Evolutionary conservation across 1,284 basidiomycete genomes (phyloP), one percentile per base, ranked within the genome.

Genomic region (Puccinia triticina): DNA sequence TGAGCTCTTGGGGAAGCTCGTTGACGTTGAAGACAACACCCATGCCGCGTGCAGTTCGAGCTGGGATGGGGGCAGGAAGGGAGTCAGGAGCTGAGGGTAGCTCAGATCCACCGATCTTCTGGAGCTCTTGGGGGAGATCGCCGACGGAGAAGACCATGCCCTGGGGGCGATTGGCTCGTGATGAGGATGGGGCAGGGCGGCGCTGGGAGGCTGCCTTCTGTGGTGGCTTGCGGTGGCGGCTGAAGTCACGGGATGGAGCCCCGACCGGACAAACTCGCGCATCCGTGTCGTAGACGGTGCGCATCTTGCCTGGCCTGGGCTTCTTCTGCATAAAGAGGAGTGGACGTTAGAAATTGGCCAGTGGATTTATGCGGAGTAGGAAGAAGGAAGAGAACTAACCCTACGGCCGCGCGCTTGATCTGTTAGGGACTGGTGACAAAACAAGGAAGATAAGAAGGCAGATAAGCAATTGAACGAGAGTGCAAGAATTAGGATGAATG

Each of bases 61-160:
- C 5, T 69, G 43, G 66, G 5, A 10, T 21, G 26, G 5, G 34
- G 8, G 64, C 5, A 1, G 37, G 18, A 37, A 18, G 37, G 37
- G 37, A 14, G 21, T 5, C 18, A 29, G 57, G 1, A 32, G n/a
- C 8, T 7, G 64, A 8, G 21, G 64, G 7, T 34, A 34, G 29
- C 14, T 11, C 59, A 4, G 34, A 21, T 23, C 18, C 64, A 11
- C 37, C 1, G 34, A 69, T 40, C 16, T 46, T 37, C 43, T 46
- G n/a, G 43, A 69, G 43, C 3, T 69, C n/a, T 48, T 48, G 66
- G 14, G 66, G 66, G 48, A 69, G 66, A 16, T 69, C 43, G 29
- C 16, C 21, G 1, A 7, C 12, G 43, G 43, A 48, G 29, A 69
- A 48, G 23, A 69, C 23, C 23, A 69, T 29, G 40, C 66, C 66